These are phyloP conservation scores for Paralagenidium karlingii DNA, from an alignment of 352 stramenopile species.

Conservation along the genomic window DNA sequence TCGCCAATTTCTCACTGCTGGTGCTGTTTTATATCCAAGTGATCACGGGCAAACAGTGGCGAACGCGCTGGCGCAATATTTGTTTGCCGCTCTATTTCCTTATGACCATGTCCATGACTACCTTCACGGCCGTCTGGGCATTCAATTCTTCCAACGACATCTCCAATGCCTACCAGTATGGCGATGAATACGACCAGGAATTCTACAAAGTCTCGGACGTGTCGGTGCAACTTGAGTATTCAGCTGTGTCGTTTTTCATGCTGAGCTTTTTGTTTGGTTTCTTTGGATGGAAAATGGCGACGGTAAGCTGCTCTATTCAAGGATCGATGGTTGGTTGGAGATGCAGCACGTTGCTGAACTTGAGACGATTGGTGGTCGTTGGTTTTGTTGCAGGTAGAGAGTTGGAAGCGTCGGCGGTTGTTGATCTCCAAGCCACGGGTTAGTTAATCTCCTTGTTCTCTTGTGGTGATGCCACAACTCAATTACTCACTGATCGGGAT, in stretches of 20 bases:
- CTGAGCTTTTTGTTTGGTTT: conserved; percentile 70
- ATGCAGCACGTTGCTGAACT: neutral
- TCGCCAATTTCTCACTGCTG: conserved; percentile 81
- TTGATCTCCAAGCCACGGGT: conserved; percentile 67
- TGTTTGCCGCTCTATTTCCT: conserved; percentile 74
- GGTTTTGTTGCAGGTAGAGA: conserved; percentile 30
- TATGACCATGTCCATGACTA: conserved; percentile 69
- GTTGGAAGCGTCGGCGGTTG: conserved; percentile 56
- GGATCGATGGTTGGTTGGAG: neutral
- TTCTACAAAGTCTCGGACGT: conserved; percentile 70
- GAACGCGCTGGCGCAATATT: conserved; percentile 57
- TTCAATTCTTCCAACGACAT: conserved; percentile 81
- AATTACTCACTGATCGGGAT: conserved; percentile 2
- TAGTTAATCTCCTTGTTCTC: conserved; percentile 1
- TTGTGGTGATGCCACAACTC: neutral
- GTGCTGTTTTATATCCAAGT: conserved; percentile 85
- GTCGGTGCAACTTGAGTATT: conserved; percentile 74
- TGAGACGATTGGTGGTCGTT: no score
- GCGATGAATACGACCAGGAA: conserved; percentile 75
- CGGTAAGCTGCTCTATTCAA: conserved; percentile 22
- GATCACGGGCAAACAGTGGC: conserved; percentile 63
- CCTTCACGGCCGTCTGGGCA: conserved; percentile 76
- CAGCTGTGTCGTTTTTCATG: conserved; percentile 64
- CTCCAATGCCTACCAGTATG: conserved; percentile 37
- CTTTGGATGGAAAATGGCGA: conserved; percentile 81